Evolutionary conservation across 345 rosid species (phyloP), one percentile per base, ranked within the genome.

Genomic region (Citrus sp.): DNA sequence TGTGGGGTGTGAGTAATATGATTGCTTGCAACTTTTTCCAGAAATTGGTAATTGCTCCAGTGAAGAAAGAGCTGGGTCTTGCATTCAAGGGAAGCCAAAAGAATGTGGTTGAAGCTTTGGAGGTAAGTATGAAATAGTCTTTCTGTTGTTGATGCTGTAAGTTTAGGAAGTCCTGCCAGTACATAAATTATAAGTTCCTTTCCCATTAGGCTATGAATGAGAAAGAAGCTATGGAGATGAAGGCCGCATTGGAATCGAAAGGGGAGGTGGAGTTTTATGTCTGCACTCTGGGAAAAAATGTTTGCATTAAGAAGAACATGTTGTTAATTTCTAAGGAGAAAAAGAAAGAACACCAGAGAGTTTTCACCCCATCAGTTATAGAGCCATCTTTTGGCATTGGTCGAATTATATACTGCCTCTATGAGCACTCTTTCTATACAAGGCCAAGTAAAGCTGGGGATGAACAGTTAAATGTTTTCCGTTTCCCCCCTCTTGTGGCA

Each of bases 381-480:
- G 99, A 92, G 66, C 99, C 99, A 54, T 96, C 98, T 0, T 96
- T 96, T 62, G 98, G 98, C 67, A 91, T 96, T 80, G 99, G 99
- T 24, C 88, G 99, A 70, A 96, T 96, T 66, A 91, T 96, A 75
- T 94, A 92, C 40, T 96, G 99, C 80, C 91, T 96, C 30, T 96
- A 76, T 42, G 97, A 96, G 86, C 99, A 96, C 79, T 91, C 93
- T 63, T 96, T 91, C 87, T 92, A 91, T 84, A 90, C 84, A 37
- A 91, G 97, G 82, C 89, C 98, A 8, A 92, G 94, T 87, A 94
- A 96, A 82, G 90, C 94, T 38, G 97, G 97, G 59, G 97, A 96
- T 70, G 98, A 94, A 70, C 98, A 88, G 76, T 32, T 92, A 73
- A 96, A 91, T 54, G 90, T 92, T 34, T 96, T 94, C 88, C 92